Conservation (phyloP, 352 stramenopile species). For the Blastocystis hominis region DNA sequence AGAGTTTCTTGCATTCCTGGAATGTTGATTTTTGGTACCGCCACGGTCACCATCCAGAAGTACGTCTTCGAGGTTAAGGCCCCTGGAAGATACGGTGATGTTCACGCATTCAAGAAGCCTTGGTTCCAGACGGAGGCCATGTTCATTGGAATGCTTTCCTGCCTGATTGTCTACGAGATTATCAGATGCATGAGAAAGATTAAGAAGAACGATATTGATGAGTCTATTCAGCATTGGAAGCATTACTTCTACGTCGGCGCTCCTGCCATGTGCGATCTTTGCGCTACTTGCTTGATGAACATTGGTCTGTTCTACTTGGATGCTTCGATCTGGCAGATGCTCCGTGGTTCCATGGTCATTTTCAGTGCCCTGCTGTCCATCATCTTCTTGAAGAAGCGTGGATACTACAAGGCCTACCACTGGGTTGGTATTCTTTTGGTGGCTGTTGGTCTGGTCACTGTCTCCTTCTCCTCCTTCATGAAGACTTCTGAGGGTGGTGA, state of each 20-base stretch:
- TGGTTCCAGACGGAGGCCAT: constrained; percentile 61
- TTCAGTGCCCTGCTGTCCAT: constrained; percentile 77
- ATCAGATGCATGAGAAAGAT: constrained; percentile 24
- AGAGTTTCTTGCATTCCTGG: constrained; percentile 56
- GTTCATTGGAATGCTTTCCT: constrained; percentile 62
- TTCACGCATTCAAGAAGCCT: constrained; percentile 56
- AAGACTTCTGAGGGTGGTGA: constrained; percentile 5
- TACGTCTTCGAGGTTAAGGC: constrained; percentile 51
- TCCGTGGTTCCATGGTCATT: constrained; percentile 77
- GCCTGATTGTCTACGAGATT: constrained; percentile 60
- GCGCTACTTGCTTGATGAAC: constrained; percentile 75
- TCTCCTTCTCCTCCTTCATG: constrained; percentile 59
- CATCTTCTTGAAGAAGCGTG: constrained; percentile 70
- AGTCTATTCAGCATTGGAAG: constrained; percentile 53
- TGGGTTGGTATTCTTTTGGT: constrained; percentile 70
- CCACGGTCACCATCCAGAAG: constrained; percentile 54
- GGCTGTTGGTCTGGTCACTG: constrained; percentile 52
- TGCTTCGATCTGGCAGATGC: constrained; percentile 79
- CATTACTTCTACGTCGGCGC: constrained; percentile 60
- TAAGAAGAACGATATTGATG: neutral
- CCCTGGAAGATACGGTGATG: neutral
- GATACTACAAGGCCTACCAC: constrained; percentile 70
- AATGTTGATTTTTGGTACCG: constrained; percentile 57
- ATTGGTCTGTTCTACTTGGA: constrained; percentile 75
- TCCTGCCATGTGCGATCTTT: constrained; percentile 71